Evolutionary conservation across 495 filamentous ascomycete genomes (phyloP), one percentile per base, ranked within the genome.

Genomic region (Viridothelium virens): DNA sequence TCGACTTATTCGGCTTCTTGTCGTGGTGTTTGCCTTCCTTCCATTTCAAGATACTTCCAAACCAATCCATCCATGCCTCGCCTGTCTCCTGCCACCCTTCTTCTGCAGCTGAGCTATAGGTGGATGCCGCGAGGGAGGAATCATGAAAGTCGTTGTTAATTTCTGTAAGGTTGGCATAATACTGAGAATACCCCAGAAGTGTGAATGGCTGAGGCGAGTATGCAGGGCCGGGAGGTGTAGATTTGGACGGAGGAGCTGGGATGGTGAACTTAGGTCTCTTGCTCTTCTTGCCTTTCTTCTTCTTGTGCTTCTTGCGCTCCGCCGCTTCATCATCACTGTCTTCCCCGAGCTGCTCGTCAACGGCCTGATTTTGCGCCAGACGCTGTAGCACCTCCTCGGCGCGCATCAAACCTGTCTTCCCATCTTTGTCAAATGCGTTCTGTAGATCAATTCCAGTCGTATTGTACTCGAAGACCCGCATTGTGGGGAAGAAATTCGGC

Each of bases 391-490:
- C 11, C 11, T 11, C 61, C 41, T 63, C 38, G 4, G 61, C 61
- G 5, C 38, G 38, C 14, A 33, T 33, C 33, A 47, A 33, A 11
- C 38, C 1, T 4, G 37, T 47, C 61, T 41, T 41, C 5, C 38
- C 41, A 41, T 63, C 31, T 4, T 4, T 37, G n/a, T 63, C 36
- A 33, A 63, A 63, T 31, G 16, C 38, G 7, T 56, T 62, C 16
- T 31, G 11, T 2, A 83, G 69, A 62, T 91, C 87, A 4, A 96
- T 71, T 0, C 90, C 91, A 0, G 90, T 90, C 65, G 90, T 90
- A 71, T 99, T 97, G 80, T 99, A 99, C 73, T 97, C 91, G 63
- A 92, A 79, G 33, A 97, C 84, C 2, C 94, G 83, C 41, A 97
- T 74, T 2, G 89, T 91, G 1, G 94, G 94, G 72, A 94, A 96